Evolutionary conservation across 169 alveolate genomes (phyloP).

Genomic region (Eimeria necatrix): DNA sequence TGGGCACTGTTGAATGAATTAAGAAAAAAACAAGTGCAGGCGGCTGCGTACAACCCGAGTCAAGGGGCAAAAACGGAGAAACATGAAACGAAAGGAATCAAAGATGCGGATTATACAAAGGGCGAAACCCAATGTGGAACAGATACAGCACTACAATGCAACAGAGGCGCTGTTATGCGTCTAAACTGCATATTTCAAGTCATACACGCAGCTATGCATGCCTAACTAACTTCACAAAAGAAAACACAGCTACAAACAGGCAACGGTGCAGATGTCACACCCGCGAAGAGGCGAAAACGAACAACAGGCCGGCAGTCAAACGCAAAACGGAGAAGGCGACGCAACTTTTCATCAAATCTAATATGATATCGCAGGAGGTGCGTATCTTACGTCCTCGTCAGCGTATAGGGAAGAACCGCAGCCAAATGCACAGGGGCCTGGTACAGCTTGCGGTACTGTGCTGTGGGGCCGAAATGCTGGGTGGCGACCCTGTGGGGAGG

Average conservation of each 20-base stretch:
- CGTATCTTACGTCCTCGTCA: slow-evolving; percentile 17
- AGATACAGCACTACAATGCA: too few species aligned
- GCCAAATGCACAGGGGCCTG: slow-evolving; percentile 1
- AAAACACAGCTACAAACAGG: not conserved
- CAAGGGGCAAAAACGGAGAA: not conserved
- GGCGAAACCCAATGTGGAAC: too few species aligned
- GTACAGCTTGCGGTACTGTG: slow-evolving; percentile 30
- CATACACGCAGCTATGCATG: not conserved
- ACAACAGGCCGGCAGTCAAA: not conserved
- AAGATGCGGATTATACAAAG: too few species aligned
- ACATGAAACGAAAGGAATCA: not conserved
- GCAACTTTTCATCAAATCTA: not conserved
- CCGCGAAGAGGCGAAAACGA: not conserved
- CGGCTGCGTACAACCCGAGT: too few species aligned
- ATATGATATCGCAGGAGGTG: not conserved
- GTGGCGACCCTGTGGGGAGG: slow-evolving; percentile 52
- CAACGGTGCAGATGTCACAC: not conserved
- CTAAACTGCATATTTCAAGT: too few species aligned
- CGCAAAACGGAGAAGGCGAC: not conserved
- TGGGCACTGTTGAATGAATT: not conserved
- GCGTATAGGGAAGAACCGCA: slow-evolving; percentile 33
- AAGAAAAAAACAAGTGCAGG: not conserved
- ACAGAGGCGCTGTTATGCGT: too few species aligned
- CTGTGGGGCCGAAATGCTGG: slow-evolving; percentile 54
- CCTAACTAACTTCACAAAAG: not conserved